Evolutionary conservation across 2,329 filamentous ascomycete species (phyloP).

Genomic region (Fusarium oxysporum): DNA sequence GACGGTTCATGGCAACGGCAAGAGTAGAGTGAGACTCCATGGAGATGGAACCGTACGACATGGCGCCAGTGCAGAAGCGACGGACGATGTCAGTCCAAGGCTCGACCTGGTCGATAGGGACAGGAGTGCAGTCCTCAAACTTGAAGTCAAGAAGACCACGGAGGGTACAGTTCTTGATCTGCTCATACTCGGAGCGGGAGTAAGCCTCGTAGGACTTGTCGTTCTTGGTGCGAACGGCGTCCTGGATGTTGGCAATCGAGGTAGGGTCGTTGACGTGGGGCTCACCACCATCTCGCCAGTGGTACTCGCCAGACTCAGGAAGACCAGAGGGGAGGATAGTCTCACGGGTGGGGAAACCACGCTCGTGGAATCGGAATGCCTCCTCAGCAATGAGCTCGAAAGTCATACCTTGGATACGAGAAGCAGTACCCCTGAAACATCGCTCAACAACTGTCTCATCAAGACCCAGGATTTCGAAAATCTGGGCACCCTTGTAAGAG

Average conservation of each 20-base stretch:
- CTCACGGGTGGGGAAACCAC: constrained; percentile 84
- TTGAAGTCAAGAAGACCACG: constrained; percentile 96
- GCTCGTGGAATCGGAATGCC: constrained; percentile 93
- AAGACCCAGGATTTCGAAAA: constrained; percentile 94
- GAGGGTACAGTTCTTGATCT: constrained; percentile 95
- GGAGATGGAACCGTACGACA: constrained; percentile 98
- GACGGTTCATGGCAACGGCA: constrained; percentile 94
- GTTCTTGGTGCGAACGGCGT: constrained; percentile 96
- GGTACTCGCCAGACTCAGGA: constrained; percentile 94
- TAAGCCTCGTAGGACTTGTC: constrained; percentile 99
- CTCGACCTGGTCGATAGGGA: constrained; percentile 96
- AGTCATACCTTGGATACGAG: constrained; percentile 92
- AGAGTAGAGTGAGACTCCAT: constrained; percentile 98
- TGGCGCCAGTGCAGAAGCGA: constrained; percentile 95
- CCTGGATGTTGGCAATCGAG: constrained; percentile 96
- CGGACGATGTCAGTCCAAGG: constrained; percentile 98
- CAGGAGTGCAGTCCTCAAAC: constrained; percentile 85
- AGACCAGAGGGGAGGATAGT: constrained; percentile 83
- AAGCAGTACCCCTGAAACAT: constrained; percentile 94
- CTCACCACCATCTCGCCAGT: constrained; percentile 97
- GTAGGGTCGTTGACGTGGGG: constrained; percentile 94
- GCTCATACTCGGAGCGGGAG: constrained; percentile 91
- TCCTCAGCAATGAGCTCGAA: constrained; percentile 95
- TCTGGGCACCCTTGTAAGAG: constrained; percentile 97
- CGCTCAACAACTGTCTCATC: constrained; percentile 92